Evolutionary conservation across 1,139 yeast species (phyloP), one percentile per base, ranked within the genome.

Genomic region (Pneumocystis sp.): DNA sequence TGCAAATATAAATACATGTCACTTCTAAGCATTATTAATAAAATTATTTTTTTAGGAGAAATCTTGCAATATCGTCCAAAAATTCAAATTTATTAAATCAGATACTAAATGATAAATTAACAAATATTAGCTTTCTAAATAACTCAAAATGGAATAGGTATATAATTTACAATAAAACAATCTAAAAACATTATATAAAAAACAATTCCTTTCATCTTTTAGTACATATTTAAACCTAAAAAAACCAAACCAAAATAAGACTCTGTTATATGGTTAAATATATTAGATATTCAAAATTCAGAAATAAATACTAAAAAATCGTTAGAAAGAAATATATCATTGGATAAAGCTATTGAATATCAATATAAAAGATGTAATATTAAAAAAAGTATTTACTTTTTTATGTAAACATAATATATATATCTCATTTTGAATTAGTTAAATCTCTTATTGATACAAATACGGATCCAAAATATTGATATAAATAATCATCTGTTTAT

Each of bases 391-490:
- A 65, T 15, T 65, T 57, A 10, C 7, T 50, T 50, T 19, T 31
- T 2, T 15, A 35, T 29, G 37, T 8, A 35, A 19, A 35, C 44
- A 45, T 61, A n/a, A n/a, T 59, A 35, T 29, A 31, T 34, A 29
- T 34, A 34, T 21, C n/a, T 62, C 34, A 60, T 44, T 25, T 1
- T 15, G 8, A 25, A 63, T 17, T 61, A 68, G 74, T 68, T 80
- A 96, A 89, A 72, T 87, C 87, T 74, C 80, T 93, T 69, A 79
- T 93, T 67, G 97, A 91, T 72, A 96, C 96, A 45, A 98, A 97
- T 1, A 85, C 96, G 0, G 95, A 91, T 75, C 90, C 96, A 5
- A 76, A 12, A n/a, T 50, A 50, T 50, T 25, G 12, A 50, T 25
- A 50, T 50, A 50, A 50, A 50, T 50, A 50, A 50, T 12, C 17